Conservation (phyloP, 169 alveolate genomes). For the Plasmodium inui region DNA sequence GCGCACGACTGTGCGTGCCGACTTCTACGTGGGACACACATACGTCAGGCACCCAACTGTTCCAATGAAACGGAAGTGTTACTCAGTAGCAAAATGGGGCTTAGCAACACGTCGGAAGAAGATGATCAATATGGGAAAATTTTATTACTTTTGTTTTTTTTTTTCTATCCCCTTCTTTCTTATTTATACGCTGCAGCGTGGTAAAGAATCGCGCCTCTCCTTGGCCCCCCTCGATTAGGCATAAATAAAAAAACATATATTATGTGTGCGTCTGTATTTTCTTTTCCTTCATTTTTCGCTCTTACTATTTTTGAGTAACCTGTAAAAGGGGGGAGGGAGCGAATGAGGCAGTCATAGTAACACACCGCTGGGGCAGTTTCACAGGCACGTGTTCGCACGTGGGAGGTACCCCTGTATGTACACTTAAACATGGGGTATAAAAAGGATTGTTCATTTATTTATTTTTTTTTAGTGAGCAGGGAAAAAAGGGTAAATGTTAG, state of each 20-base stretch:
- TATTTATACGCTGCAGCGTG: neutral
- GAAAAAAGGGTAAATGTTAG: neutral
- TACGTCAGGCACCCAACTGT: neutral
- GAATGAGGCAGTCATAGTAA: neutral
- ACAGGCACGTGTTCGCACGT: neutral
- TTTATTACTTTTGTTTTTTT: too few relatives aligned
- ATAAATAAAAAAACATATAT: neutral
- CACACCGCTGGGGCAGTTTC: neutral
- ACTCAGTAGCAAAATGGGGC: neutral
- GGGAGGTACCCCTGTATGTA: neutral
- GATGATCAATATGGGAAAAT: neutral
- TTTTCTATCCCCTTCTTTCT: neutral
- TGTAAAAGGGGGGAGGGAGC: neutral
- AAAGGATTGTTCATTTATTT: neutral
- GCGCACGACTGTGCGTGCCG: neutral
- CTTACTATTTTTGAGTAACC: conserved; percentile 21
- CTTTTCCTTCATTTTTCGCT: neutral
- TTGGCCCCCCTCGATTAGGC: neutral
- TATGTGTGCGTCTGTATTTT: neutral
- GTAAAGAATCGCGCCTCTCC: neutral
- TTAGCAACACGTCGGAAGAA: neutral
- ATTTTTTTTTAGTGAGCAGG: neutral
- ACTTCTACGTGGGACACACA: neutral
- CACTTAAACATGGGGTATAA: neutral
- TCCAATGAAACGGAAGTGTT: neutral